Evolutionary conservation across 2,329 filamentous ascomycete species (phyloP).

Genomic region (Venturiaceae sp.): DNA sequence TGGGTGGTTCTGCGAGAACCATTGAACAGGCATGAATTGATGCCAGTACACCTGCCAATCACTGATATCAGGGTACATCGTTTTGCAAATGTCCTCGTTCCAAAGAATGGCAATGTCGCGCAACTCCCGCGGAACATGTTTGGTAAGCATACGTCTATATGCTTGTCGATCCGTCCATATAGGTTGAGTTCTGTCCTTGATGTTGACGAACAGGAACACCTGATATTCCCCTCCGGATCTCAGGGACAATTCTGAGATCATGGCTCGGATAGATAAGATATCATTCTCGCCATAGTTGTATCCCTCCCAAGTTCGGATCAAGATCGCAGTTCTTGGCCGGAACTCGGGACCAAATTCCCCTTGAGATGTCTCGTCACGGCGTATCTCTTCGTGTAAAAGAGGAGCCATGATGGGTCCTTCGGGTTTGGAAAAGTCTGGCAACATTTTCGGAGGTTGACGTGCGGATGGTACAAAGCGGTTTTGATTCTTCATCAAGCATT

Average conservation of each 20-base stretch:
- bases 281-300: constrained; percentile 38
- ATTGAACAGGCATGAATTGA: constrained; percentile 65
- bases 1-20: constrained; percentile 65
- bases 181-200: constrained; percentile 43
- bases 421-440: constrained; percentile 5
- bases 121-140: constrained; percentile 60
- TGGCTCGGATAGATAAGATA: constrained; percentile 32
- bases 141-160: constrained; percentile 50
- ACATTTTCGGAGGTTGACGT: constrained; percentile 19
- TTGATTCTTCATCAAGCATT: constrained; percentile 56
- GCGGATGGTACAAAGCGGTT: constrained; percentile 43
- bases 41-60: constrained; percentile 41
- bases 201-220: constrained; percentile 37
- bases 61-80: constrained; percentile 37
- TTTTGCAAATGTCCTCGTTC: constrained; percentile 49
- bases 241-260: constrained; percentile 35
- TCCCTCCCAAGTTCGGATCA: constrained; percentile 37
- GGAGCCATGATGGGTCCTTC: background rate
- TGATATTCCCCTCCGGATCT: constrained; percentile 38
- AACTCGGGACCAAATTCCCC: constrained; percentile 13
- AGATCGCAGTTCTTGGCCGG: constrained; percentile 32
- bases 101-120: constrained; percentile 62
- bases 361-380: constrained; percentile 15
- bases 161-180: constrained; percentile 51
- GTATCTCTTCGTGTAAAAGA: constrained; percentile 15